A percentile compares a stretch with the other conserved stretches of the same genome.
These are phyloP conservation scores for Globisporangium acanthophoron DNA, from an alignment of 352 stramenopile genomes.

Conservation along the genomic window DNA sequence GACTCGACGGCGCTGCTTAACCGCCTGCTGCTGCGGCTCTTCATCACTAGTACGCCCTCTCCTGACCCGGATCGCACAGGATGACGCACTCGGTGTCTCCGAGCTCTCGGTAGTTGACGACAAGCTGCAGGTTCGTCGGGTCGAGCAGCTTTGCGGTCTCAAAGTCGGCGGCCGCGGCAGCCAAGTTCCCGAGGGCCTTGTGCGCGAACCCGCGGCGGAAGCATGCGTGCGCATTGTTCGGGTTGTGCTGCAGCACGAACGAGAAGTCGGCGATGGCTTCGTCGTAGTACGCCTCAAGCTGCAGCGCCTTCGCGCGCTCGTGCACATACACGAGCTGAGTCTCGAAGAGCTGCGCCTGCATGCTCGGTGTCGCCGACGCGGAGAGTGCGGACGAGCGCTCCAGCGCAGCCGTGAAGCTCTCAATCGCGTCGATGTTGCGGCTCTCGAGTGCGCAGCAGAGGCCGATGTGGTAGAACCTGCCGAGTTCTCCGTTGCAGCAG, in stretches of 20 bases:
- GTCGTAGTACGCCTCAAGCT: conserved; percentile 62
- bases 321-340: conserved; percentile 50
- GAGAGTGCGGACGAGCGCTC: conserved; percentile 17
- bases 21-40: not conserved
- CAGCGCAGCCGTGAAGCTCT: conserved; percentile 51
- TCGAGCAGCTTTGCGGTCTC: conserved; percentile 63
- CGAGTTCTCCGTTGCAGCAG: not conserved
- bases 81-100: conserved; percentile 66
- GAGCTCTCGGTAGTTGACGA: conserved; percentile 80
- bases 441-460: conserved; percentile 46
- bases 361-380: not conserved
- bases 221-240: conserved; percentile 76
- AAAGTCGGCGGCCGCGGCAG: conserved; percentile 57
- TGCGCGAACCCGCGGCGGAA: conserved; percentile 76
- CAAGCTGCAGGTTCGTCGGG: conserved; percentile 57
- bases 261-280: conserved; percentile 74
- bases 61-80: conserved; percentile 56
- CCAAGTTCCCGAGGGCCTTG: conserved; percentile 54
- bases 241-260: conserved; percentile 60
- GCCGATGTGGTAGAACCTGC: conserved; percentile 69
- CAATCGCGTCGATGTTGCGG: conserved; percentile 54
- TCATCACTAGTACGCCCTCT: conserved; percentile 31
- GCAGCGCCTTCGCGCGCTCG: conserved; percentile 72
- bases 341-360: conserved; percentile 5
- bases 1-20: not conserved